These are phyloP conservation scores for Seiridium cupressi DNA, from an alignment of 2,329 filamentous ascomycete genomes.

Conservation along the genomic window DNA sequence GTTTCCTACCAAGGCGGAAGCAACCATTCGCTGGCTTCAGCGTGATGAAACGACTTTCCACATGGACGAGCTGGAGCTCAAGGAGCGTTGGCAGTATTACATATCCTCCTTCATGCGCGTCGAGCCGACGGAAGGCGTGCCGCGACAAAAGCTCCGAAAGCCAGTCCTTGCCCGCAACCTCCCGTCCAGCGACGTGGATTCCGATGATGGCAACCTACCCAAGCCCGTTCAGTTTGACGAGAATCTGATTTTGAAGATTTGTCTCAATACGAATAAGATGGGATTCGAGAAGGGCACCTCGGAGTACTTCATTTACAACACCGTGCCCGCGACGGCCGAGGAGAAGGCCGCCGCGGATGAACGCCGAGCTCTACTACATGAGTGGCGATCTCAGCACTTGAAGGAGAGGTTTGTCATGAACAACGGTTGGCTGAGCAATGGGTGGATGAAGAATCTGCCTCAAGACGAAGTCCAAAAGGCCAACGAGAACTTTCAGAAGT, in stretches of 20 bases:
- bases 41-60: conserved; percentile 77
- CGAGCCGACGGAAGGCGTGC: conserved; percentile 81
- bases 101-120: conserved; percentile 87
- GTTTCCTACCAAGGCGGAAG: conserved; percentile 67
- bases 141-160: conserved; percentile 62
- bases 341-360: conserved; percentile 61
- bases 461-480: conserved; percentile 74
- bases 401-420: conserved; percentile 81
- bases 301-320: conserved; percentile 72
- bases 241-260: conserved; percentile 70
- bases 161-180: conserved; percentile 71
- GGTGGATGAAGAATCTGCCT: conserved; percentile 77
- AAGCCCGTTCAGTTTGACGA: conserved; percentile 64
- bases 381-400: conserved; percentile 68
- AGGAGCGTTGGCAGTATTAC: conserved; percentile 90
- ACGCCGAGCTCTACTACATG: conserved; percentile 50
- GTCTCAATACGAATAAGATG: conserved; percentile 75
- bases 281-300: conserved; percentile 69
- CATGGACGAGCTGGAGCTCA: conserved; percentile 81
- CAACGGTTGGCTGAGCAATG: conserved; percentile 74
- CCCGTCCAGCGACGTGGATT: conserved; percentile 58
- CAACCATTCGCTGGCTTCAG: conserved; percentile 69
- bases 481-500: conserved; percentile 62
- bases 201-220: conserved; percentile 61
- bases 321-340: conserved; percentile 66